These are phyloP conservation scores for Candida schatavii DNA, from an alignment of 805 yeast genomes.

Conservation along the genomic window DNA sequence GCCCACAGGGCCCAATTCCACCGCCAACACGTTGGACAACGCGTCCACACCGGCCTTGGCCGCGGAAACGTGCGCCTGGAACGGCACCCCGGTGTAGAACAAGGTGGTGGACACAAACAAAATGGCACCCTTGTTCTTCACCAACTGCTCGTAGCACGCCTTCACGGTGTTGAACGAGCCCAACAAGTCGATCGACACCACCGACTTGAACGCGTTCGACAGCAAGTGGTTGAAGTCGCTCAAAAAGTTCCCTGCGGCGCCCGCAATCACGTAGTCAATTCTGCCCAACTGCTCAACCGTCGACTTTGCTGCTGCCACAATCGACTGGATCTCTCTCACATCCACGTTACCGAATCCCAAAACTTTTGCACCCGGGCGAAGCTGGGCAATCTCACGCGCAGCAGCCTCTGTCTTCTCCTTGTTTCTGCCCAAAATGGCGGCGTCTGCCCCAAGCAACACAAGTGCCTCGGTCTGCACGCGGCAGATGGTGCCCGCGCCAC, in stretches of 20 bases:
- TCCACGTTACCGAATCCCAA: conserved; percentile 72
- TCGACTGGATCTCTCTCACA: conserved; percentile 65
- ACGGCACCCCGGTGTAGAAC: conserved; percentile 85
- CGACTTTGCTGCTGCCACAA: conserved; percentile 59
- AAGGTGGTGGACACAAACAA: conserved; percentile 85
- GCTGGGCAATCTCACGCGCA: conserved; percentile 59
- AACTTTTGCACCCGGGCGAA: conserved; percentile 63
- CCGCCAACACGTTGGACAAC: conserved; percentile 76
- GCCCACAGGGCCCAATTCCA: conserved; percentile 89
- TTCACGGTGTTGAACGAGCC: conserved; percentile 90
- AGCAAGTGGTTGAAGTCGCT: conserved; percentile 76
- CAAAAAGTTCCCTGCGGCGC: conserved; percentile 94
- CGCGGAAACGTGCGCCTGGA: conserved; percentile 88
- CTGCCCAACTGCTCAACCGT: conserved; percentile 71
- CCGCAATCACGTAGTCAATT: conserved; percentile 86
- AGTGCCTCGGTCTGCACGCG: conserved; percentile 85
- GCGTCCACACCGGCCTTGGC: conserved; percentile 97
- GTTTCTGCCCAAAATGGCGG: conserved; percentile 82
- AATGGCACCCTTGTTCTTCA: conserved; percentile 64
- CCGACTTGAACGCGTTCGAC: conserved; percentile 85
- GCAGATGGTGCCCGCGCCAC: conserved; percentile 97
- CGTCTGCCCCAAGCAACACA: conserved; percentile 80
- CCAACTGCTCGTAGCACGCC: conserved; percentile 68
- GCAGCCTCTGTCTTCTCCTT: conserved; percentile 60
- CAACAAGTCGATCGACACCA: conserved; percentile 78